Conservation (phyloP, 2,329 filamentous ascomycete genomes). For the Ciborinia camelliae region DNA sequence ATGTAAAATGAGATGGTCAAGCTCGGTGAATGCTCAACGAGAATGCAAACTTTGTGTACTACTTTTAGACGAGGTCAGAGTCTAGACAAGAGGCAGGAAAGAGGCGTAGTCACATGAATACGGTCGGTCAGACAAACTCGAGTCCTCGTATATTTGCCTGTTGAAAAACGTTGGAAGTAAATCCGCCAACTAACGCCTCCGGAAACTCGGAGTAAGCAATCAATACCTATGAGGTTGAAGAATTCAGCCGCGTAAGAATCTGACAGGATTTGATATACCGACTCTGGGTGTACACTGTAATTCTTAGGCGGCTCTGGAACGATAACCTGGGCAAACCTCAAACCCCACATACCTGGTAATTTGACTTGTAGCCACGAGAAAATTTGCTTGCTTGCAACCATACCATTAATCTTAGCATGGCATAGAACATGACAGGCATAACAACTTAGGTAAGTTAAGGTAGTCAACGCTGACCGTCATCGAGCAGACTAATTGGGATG, state of each 20-base stretch:
- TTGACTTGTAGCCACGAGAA: background rate
- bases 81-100: background rate
- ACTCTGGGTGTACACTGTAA: no score
- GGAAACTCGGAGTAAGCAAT: background rate
- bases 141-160: background rate
- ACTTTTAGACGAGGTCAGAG: background rate
- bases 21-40: background rate
- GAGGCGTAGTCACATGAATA: background rate
- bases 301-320: background rate
- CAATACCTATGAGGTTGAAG: background rate
- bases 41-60: background rate
- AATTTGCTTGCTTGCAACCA: background rate
- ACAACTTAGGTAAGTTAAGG: no score
- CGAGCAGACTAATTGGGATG: background rate
- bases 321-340: background rate
- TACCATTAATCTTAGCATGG: background rate
- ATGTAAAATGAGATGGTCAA: background rate
- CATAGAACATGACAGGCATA: background rate
- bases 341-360: background rate
- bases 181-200: background rate
- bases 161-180: background rate
- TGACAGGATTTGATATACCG: background rate
- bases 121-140: background rate
- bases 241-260: background rate
- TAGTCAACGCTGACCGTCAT: background rate